A percentile compares a stretch with the other conserved stretches of the same genome.
phyloP scores from a whole-genome alignment of 1,139 yeast species.

The Fermentozyma sake region DNA sequence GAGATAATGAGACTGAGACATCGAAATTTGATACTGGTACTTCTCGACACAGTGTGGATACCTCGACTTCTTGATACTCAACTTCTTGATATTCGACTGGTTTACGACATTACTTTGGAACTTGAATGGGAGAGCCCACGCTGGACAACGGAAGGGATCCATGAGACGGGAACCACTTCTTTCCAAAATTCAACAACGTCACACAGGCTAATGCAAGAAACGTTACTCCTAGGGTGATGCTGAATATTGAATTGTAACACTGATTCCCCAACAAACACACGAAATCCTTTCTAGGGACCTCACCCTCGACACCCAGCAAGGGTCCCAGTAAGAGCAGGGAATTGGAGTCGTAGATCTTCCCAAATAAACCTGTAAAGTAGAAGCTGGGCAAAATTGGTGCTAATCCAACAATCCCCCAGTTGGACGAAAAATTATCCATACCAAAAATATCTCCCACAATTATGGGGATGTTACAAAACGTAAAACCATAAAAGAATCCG shows the following conservation, averaged over 20 bases:
- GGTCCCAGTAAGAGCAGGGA: constrained; percentile 15
- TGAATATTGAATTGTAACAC: constrained; percentile 44
- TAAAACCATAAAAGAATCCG: constrained; percentile 56
- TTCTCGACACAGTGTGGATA: no score
- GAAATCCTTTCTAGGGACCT: constrained; percentile 2
- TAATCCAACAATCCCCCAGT: constrained; percentile 54
- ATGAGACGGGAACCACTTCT: constrained; percentile 2
- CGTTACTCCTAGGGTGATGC: constrained; percentile 21
- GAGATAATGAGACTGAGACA: no score
- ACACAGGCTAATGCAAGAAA: constrained; percentile 9
- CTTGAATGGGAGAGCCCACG: no score
- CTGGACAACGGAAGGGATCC: no score
- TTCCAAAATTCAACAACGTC: constrained; percentile 5
- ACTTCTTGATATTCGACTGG: no score
- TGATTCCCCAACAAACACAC: constrained; percentile 34
- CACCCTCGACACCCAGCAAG: constrained; percentile 2
- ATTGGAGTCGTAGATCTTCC: constrained; percentile 46
- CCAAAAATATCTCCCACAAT: constrained; percentile 59
- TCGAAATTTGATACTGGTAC: no score
- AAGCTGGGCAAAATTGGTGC: constrained; percentile 53
- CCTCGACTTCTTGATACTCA: no score
- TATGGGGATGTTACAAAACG: constrained; percentile 54
- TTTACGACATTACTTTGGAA: no score
- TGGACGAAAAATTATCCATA: constrained; percentile 47
- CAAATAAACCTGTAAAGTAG: constrained; percentile 48